These are phyloP conservation scores for Wickerhamomyces mucosus DNA, from an alignment of 805 yeast species.

Conservation along the genomic window DNA sequence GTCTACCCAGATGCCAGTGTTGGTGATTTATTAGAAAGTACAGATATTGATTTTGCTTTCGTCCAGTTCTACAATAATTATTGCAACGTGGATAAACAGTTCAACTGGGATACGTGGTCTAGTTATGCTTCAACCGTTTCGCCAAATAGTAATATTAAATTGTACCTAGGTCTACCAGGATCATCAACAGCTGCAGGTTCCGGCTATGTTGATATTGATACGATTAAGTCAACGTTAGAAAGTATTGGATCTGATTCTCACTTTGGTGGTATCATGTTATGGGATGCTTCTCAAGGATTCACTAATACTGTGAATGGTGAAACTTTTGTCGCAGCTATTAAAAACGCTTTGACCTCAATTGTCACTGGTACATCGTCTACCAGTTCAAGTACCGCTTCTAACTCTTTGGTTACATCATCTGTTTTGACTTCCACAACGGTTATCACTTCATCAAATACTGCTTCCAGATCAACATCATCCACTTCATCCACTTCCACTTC, in stretches of 20 bases:
- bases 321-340: conserved; percentile 34
- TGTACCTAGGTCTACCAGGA: conserved; percentile 73
- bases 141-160: conserved; percentile 59
- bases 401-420: conserved; percentile 1
- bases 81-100: conserved; percentile 45
- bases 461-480: conserved; percentile 1
- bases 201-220: conserved; percentile 41
- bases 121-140: conserved; percentile 46
- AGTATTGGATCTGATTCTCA: conserved; percentile 61
- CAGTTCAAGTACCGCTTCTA: conserved; percentile 10
- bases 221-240: conserved; percentile 40
- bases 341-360: conserved; percentile 27
- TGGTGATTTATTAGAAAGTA: conserved; percentile 47
- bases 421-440: conserved; percentile 1
- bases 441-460: conserved; percentile 1
- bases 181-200: conserved; percentile 46
- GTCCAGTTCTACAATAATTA: conserved; percentile 87
- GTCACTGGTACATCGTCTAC: conserved; percentile 10
- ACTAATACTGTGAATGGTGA: conserved; percentile 35
- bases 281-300: conserved; percentile 83
- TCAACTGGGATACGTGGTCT: conserved; percentile 71
- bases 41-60: conserved; percentile 70
- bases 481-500: conserved; percentile 1
- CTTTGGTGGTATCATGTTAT: conserved; percentile 83
- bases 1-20: conserved; percentile 70